Base-by-base conservation (phyloP, 352 stramenopile genomes). In the Elongisporangium senticosum region DNA sequence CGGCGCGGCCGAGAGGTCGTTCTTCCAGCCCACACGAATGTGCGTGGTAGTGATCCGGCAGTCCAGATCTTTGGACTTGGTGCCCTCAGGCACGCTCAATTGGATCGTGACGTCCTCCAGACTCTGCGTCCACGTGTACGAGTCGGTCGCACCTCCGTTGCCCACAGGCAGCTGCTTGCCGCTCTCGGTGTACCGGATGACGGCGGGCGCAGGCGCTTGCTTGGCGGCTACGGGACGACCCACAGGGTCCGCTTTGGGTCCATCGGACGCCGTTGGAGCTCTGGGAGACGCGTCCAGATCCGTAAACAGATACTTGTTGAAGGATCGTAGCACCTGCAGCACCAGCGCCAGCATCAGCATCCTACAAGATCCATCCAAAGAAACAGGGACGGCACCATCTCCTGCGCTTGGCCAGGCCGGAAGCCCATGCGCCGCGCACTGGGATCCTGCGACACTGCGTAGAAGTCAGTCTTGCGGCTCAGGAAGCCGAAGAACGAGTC, bases 41-140 rank as follows among this genome's bases (percentile, higher is more conserved):
- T 87, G 73, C 21, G 77, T 86, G 57, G 96, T 83, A 6, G 68
- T 72, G 52, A 99, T 98, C 43, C 80, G 59, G 55, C 97, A 96
- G 21, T 93, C 80, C 20, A 99, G 58, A 63, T 99, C 92, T 37
- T 87, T 86, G 21, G 93, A 89, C 23, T 88, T 87, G 47, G 95
- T 98, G 37, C 86, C 87, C 15, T 74, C 53, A 2, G 93, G 91
- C 13, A 99, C 60, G 40, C 93, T 76, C 24, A 99, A 57, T 13
- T 86, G 86, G 37, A 93, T 83, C 55, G 74, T 94, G 4, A 99
- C 65, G 63, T 99, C 97, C 7, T 96, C 76, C 21, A 99, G 79
- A 4, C 89, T 98, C 75, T 99, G 97, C n/a, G 96, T 99, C 97
- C 97, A 99, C 17, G 88, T 83, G 75, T 99, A 99, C 52, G 91